Conservation (phyloP, 2,329 filamentous ascomycete genomes). For the Davidsoniella australis region DNA sequence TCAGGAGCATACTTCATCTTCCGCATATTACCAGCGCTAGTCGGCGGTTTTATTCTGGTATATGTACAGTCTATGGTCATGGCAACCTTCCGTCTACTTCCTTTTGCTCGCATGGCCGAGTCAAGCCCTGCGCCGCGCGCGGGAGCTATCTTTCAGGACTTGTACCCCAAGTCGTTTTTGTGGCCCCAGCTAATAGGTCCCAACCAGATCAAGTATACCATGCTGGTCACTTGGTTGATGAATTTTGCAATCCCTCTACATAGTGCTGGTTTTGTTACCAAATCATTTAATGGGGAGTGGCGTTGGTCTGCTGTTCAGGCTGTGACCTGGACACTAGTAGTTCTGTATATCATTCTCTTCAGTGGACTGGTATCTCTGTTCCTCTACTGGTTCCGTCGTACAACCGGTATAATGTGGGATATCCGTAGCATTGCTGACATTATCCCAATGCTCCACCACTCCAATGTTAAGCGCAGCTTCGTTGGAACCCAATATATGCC, state of each 20-base stretch:
- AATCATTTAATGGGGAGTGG: slow-evolving; percentile 44
- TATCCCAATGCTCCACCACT: slow-evolving; percentile 59
- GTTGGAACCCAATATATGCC: slow-evolving; percentile 47
- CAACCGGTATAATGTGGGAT: slow-evolving; percentile 74
- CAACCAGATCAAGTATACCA: slow-evolving; percentile 46
- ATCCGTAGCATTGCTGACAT: slow-evolving; percentile 67
- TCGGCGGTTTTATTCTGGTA: slow-evolving; percentile 54
- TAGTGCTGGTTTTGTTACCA: slow-evolving; percentile 55
- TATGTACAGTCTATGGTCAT: slow-evolving; percentile 61
- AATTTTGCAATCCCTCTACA: slow-evolving; percentile 70
- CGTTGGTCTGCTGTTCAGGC: slow-evolving; percentile 65
- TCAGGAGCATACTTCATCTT: slow-evolving; percentile 70
- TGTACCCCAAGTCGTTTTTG: slow-evolving; percentile 55
- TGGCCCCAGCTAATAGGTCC: slow-evolving; percentile 44
- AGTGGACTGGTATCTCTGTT: slow-evolving; percentile 40
- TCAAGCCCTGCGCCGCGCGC: slow-evolving; percentile 40
- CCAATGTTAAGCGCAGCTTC: slow-evolving; percentile 62
- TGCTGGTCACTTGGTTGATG: slow-evolving; percentile 57
- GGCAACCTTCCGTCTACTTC: slow-evolving; percentile 58
- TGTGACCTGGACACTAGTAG: slow-evolving; percentile 62
- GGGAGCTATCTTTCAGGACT: slow-evolving; percentile 47
- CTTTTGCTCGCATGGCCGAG: slow-evolving; percentile 62
- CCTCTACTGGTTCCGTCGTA: slow-evolving; percentile 44
- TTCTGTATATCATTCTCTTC: slow-evolving; percentile 52
- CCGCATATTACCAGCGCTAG: slow-evolving; percentile 63